phyloP scores from a whole-genome alignment of 495 filamentous ascomycete species.

The Hypoxylon rickii region DNA sequence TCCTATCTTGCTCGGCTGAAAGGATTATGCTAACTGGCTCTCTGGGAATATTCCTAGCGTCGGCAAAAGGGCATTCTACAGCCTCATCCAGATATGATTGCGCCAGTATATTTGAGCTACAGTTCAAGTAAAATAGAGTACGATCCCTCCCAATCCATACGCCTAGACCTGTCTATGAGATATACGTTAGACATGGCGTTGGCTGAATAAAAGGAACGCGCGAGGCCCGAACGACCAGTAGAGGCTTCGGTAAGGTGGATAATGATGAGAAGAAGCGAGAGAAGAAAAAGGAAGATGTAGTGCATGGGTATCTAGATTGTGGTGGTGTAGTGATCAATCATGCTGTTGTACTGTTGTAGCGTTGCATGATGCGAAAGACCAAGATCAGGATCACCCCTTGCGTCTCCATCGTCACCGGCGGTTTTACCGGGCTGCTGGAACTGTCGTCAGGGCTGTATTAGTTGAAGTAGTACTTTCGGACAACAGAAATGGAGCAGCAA shows the following conservation, averaged over 20 bases:
- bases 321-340: slow-evolving; percentile 7
- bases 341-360: slow-evolving; percentile 31
- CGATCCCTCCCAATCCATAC: background rate
- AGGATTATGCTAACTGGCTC: slow-evolving; percentile 23
- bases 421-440: slow-evolving; percentile 48
- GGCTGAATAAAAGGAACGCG: background rate
- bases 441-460: slow-evolving; percentile 28
- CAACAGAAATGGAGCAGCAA: too few species aligned
- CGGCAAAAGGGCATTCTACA: slow-evolving; percentile 20
- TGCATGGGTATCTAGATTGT: slow-evolving; percentile 12
- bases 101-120: background rate
- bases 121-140: background rate
- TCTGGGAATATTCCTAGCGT: slow-evolving; percentile 16
- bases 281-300: background rate
- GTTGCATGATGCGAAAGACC: slow-evolving; percentile 41
- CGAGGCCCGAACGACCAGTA: background rate
- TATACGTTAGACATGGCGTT: background rate
- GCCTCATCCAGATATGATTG: background rate
- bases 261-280: background rate
- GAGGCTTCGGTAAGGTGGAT: background rate
- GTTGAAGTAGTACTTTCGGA: slow-evolving; percentile 10
- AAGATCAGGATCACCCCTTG: slow-evolving; percentile 33
- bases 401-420: slow-evolving; percentile 38
- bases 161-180: background rate
- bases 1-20: slow-evolving; percentile 44